Base-by-base conservation (phyloP, 2,329 filamentous ascomycete species). In the Colletotrichum navitas region DNA sequence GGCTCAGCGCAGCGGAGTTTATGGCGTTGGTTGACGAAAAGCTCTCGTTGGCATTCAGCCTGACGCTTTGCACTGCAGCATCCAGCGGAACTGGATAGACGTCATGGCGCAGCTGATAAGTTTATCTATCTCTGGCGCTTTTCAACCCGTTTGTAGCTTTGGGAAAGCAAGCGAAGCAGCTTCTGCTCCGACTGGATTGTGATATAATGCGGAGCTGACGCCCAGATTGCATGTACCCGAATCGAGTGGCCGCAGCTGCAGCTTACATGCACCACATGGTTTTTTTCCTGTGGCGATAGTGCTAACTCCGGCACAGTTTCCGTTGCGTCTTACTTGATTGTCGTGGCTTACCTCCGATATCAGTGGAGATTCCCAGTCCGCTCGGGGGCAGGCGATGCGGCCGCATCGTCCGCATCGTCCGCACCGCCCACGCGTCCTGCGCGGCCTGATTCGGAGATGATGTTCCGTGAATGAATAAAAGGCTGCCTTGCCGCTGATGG, bases 281-380 rank as follows among this genome's bases (percentile, higher is more conserved):
- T 29, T 10, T 29, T 21, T 51, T 18, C 12, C 5, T 32, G 24
- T 67, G 68, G 68, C 26, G 63, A 67, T 71, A 67, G 32, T 47
- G 63, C 49, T 67, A 71, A 71, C 32, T 71, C 68, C 68, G 68
- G 41, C 49, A 26, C 16, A 26, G n/a, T n/a, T 47, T 14, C 18
- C 26, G 36, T n/a, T 24, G 52, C 16, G 4, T 36, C 10, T 11
- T 11, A 18, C 11, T 10, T 1, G 29, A n/a, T 10, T 2, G 1
- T 11, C 2, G 26, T 21, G n/a, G 49, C 45, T 63, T 51, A 63
- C 60, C 34, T 49, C 39, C 49, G 62, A 18, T 26, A 14, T 14
- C 14, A 54, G 61, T 32, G 61, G 49, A 41, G 24, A 43, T 41
- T 56, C 12, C 21, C n/a, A 18, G 6, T 36, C 51, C 36, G 61